Percentiles rank a stretch among this genome's conserved stretches.
Conservation (phyloP, 2,329 filamentous ascomycete species). For the Cladosporium sp. region DNA sequence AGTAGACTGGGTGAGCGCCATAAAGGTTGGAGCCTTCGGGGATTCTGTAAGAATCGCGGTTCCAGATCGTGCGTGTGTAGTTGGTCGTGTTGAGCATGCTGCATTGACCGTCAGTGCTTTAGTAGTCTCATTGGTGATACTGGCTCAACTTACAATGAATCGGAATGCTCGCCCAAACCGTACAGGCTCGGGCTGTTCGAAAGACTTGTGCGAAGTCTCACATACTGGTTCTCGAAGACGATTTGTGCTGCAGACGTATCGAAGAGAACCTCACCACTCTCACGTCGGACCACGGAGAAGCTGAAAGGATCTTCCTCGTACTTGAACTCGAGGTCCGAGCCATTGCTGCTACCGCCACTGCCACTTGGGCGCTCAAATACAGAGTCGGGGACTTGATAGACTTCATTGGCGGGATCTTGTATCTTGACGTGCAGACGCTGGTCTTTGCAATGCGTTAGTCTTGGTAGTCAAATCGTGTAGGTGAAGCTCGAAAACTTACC, state of each 20-base stretch:
- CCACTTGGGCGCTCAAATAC: slow-evolving; percentile 63
- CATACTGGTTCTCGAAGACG: slow-evolving; percentile 76
- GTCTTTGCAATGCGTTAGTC: slow-evolving; percentile 24
- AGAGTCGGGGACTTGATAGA: slow-evolving; percentile 72
- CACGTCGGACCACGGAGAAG: slow-evolving; percentile 63
- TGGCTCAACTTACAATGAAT: slow-evolving; percentile 47
- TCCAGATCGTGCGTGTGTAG: slow-evolving; percentile 70
- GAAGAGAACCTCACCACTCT: slow-evolving; percentile 62
- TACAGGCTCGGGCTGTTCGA: slow-evolving; percentile 71
- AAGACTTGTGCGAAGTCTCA: slow-evolving; percentile 69
- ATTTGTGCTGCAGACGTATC: slow-evolving; percentile 67
- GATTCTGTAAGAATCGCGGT: slow-evolving; percentile 63
- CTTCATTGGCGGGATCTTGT: slow-evolving; percentile 66
- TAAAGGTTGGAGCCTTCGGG: slow-evolving; percentile 68
- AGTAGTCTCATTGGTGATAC: not conserved
- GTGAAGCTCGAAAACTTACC: slow-evolving; percentile 42
- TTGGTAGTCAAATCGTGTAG: not conserved
- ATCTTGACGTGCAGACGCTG: slow-evolving; percentile 72
- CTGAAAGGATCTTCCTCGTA: slow-evolving; percentile 62
- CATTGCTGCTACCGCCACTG: slow-evolving; percentile 28
- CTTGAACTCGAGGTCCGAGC: slow-evolving; percentile 55
- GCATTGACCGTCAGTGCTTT: slow-evolving; percentile 7
- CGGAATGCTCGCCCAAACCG: slow-evolving; percentile 75
- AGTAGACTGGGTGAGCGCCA: slow-evolving; percentile 70
- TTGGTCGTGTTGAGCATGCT: slow-evolving; percentile 61